Percentiles rank a stretch among this genome's conserved stretches.
phyloP scores from a whole-genome alignment of 805 yeast species.

The Candida vaughaniae region DNA sequence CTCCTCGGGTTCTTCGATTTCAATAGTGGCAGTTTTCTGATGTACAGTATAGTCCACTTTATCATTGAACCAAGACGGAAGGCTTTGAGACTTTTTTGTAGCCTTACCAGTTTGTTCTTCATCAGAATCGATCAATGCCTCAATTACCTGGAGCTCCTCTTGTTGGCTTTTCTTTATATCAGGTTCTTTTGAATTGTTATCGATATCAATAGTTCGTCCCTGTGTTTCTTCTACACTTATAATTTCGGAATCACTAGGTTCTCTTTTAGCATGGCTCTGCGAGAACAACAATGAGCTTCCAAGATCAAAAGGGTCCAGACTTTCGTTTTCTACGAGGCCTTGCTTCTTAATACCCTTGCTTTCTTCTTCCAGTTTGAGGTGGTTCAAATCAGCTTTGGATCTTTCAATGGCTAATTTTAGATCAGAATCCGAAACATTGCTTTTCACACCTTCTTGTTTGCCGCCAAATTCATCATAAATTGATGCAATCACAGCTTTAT shows the following conservation, averaged over 20 bases:
- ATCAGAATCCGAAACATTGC: constrained; percentile 25
- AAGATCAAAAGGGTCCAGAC: constrained; percentile 13
- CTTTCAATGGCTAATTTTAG: constrained; percentile 47
- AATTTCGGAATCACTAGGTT: no score
- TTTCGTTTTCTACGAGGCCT: not conserved
- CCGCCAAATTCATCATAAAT: constrained; percentile 31
- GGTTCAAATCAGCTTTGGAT: constrained; percentile 42
- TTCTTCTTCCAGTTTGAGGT: not conserved
- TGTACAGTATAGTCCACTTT: constrained; percentile 11
- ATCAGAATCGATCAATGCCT: constrained; percentile 10
- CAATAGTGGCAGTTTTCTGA: constrained; percentile 1
- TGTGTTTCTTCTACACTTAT: no score
- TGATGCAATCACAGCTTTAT: constrained; percentile 34
- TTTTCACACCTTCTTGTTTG: constrained; percentile 1
- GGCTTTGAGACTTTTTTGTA: constrained; percentile 6
- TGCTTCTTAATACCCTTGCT: no score
- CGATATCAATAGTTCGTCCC: no score
- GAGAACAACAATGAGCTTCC: constrained; percentile 22
- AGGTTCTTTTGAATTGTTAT: no score
- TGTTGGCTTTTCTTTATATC: no score
- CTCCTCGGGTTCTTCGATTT: constrained; percentile 14
- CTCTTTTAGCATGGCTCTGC: no score
- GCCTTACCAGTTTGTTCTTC: constrained; percentile 10
- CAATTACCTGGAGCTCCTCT: constrained; percentile 10
- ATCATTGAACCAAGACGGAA: constrained; percentile 35